A percentile compares a stretch with the other conserved stretches of the same genome.
Evolutionary conservation across 768 basidiomycete species (phyloP).

Genomic region (Lactarius quietus): DNA sequence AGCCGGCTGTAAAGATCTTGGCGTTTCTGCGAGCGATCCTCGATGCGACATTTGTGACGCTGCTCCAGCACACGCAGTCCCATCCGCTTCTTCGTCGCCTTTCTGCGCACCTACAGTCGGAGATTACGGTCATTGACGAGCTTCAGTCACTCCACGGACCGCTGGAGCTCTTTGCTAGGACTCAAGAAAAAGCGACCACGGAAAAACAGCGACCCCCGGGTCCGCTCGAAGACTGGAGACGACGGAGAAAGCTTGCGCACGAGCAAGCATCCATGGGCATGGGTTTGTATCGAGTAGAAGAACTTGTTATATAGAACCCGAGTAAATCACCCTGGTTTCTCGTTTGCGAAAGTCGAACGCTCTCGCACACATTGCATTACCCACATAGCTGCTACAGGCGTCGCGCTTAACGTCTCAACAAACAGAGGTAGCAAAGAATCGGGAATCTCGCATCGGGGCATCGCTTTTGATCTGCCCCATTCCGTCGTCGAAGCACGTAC

Average conservation of each 20-base stretch:
- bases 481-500: background rate
- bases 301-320: slow-evolving; percentile 50
- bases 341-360: slow-evolving; percentile 8
- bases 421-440: background rate
- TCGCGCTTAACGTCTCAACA: background rate
- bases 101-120: slow-evolving; percentile 50
- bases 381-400: background rate
- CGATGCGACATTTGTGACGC: slow-evolving; percentile 65
- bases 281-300: slow-evolving; percentile 70
- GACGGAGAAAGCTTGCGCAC: slow-evolving; percentile 47
- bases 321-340: slow-evolving; percentile 1
- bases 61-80: slow-evolving; percentile 62
- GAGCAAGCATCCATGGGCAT: slow-evolving; percentile 52
- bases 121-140: slow-evolving; percentile 47
- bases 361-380: slow-evolving; percentile 25
- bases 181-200: slow-evolving; percentile 46
- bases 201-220: slow-evolving; percentile 34
- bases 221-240: slow-evolving; percentile 33
- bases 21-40: slow-evolving; percentile 61
- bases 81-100: slow-evolving; percentile 51
- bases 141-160: slow-evolving; percentile 56
- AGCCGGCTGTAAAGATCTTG: slow-evolving; percentile 43
- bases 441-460: background rate
- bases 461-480: background rate
- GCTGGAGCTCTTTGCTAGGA: slow-evolving; percentile 58